Base-by-base conservation (phyloP, 805 yeast genomes). In the Wickerhamiella musiphila region DNA sequence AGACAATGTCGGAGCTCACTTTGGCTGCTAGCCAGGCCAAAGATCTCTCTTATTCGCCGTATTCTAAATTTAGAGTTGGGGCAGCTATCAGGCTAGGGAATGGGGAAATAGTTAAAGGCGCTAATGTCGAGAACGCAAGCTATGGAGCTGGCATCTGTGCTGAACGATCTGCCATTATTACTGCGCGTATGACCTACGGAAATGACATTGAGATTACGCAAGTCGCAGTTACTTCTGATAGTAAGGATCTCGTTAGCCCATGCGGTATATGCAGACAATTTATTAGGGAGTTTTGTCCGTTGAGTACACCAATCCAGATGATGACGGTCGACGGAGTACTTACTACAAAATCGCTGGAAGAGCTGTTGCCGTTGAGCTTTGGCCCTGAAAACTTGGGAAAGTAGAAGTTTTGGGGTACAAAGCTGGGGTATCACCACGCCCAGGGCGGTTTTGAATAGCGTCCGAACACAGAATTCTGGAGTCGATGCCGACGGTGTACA, bases 211-310 rank as follows among this genome's bases (percentile, higher is more conserved):
- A 31, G 37, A 66, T 75, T 48, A 58, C 55, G 36, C 79, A 78
- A 1, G 56, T 81, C 35, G 93, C 75, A 4, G 67, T 81, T 7
- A 59, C 78, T 3, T 65, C 78, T 15, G 84, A 75, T 47, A 47
- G 49, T 1, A 65, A 64, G 2, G 53, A 55, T 6, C 66, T 73
- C 19, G 72, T 78, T 8, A 61, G 84, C 7, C 98, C 98, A 0
- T 86, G 98, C 52, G 98, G 98, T 3, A 74, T 90, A 23, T 86
- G 98, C 48, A 63, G 98, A 33, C 98, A 86, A 53, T 68, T 77
- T 45, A 70, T 86, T 20, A 61, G 94, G 23, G 98, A 86, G 52
- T 86, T 84, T 52, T 68, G 73, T 0, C 47, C 51, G 6, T 24
- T 37, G 12, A 59, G 64, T 6, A 47, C 70, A 18, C 77, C 78